Conservation (phyloP, 2,329 filamentous ascomycete genomes). For the Cytospora mali region DNA sequence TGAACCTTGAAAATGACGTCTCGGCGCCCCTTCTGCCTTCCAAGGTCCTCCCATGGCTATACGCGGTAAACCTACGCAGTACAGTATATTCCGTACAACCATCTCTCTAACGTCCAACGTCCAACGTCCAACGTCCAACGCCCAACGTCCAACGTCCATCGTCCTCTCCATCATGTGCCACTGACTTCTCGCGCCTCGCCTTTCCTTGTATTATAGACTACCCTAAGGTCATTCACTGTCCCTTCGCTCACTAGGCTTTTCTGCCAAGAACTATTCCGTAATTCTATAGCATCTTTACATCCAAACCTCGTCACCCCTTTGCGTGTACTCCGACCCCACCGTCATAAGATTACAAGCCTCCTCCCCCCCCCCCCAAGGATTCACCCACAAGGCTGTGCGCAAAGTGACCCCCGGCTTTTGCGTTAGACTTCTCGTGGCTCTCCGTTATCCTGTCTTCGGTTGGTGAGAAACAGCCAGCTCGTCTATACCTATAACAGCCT, state of each 20-base stretch:
- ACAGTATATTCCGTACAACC: no score
- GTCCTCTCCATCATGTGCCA: background rate
- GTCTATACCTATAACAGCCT: background rate
- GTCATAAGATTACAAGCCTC: background rate
- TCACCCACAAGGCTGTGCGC: background rate
- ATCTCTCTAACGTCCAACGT: no score
- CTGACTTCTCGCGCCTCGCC: background rate
- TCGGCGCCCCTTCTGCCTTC: no score
- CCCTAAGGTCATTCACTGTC: background rate
- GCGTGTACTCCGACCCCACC: slow-evolving; percentile 17
- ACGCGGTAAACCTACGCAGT: no score
- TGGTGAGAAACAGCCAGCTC: background rate
- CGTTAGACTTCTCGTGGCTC: background rate
- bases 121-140: no score
- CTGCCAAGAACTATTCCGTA: slow-evolving; percentile 4
- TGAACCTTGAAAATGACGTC: slow-evolving; percentile 1
- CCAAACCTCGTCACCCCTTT: slow-evolving; percentile 14
- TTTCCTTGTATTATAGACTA: slow-evolving; percentile 6
- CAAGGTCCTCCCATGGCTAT: no score
- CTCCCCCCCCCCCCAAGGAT: background rate
- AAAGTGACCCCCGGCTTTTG: background rate
- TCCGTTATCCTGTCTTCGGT: background rate
- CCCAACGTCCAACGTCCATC: background rate
- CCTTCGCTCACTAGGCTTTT: background rate
- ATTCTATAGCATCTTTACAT: background rate